Base-by-base conservation (phyloP, 2,329 filamentous ascomycete genomes). In the Aspergillus candidus region DNA sequence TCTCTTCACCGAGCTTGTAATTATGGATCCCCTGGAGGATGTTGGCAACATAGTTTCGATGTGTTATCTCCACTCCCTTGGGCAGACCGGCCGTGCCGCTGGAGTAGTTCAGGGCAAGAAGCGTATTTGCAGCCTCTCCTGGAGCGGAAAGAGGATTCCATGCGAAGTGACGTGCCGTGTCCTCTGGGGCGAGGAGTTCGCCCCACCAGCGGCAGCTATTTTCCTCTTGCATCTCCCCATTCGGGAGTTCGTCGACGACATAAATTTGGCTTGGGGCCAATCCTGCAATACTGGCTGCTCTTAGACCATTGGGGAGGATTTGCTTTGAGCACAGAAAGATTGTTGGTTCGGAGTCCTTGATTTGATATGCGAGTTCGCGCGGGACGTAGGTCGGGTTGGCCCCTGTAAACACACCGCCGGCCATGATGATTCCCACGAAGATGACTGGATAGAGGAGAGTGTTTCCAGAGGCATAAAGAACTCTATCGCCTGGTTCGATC, bases 61-160 rank as follows among this genome's bases (percentile, higher is more conserved):
- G 88, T 12, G 82, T 80, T 51, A 93, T 84, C 65, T 86, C 81
- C 11, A 93, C 88, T 8, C 88, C 88, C 62, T 94, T 94, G 8
- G 88, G 86, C 4, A 88, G 74, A 5, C 88, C 88, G 0, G 88
- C 94, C 1, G 85, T 90, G 10, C 87, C 70, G 40, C 62, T 66
- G 51, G 80, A 86, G 67, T 91, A 94, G 65, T 94, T 93, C 50
- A 94, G 76, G 17, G 80, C 83, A 52, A 27, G 22, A 10, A 83
- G 54, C 2, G 61, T 64, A 12, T 47, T 52, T 34, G 53, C 48
- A 2, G 62, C 52, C 34, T 53, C 38, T 4, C 53, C 79, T 1
- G 79, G 78, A 4, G 57, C 65, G 6, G 49, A 35, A 6, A 61
- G 44, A 3, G 59, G 49, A 12, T 76, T 62, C 86, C 87, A 93